phyloP scores from a whole-genome alignment of 768 basidiomycete genomes.

The Hortiboletus flavorubellus region DNA sequence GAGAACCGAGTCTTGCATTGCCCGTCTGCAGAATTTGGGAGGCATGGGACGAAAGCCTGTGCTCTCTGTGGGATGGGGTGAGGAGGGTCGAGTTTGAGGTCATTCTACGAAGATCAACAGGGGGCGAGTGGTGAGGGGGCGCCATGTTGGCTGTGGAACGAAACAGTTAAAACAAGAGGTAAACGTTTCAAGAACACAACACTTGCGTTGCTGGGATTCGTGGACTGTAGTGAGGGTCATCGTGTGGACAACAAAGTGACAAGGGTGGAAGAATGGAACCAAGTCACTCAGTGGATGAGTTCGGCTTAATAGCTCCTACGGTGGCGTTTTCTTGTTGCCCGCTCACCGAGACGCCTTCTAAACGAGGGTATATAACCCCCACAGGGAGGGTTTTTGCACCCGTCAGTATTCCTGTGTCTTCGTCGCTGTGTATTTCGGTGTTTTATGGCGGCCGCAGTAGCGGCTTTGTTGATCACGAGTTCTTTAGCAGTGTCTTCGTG shows the following conservation, averaged over 20 bases:
- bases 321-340: constrained; percentile 15
- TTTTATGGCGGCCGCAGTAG: constrained; percentile 1
- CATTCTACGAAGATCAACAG: constrained; percentile 54
- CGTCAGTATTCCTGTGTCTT: not conserved
- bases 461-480: not conserved
- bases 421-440: not conserved
- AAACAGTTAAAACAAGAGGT: not conserved
- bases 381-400: not conserved
- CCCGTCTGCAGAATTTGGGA: constrained; percentile 49
- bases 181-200: not conserved
- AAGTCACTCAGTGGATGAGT: constrained; percentile 5
- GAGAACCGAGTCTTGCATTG: constrained; percentile 50
- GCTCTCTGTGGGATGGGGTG: constrained; percentile 36
- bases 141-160: constrained; percentile 15
- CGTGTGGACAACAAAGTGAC: not conserved
- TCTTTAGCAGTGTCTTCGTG: constrained; percentile 3
- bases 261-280: constrained; percentile 6
- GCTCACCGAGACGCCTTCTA: not conserved
- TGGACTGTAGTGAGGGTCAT: constrained; percentile 17
- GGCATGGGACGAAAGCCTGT: constrained; percentile 39
- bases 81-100: constrained; percentile 46
- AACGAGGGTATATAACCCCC: constrained; percentile 6
- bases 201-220: constrained; percentile 22
- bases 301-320: constrained; percentile 15
- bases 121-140: constrained; percentile 28